Evolutionary conservation across 2,329 filamentous ascomycete species (phyloP).

Genomic region (Xylaria sp.): DNA sequence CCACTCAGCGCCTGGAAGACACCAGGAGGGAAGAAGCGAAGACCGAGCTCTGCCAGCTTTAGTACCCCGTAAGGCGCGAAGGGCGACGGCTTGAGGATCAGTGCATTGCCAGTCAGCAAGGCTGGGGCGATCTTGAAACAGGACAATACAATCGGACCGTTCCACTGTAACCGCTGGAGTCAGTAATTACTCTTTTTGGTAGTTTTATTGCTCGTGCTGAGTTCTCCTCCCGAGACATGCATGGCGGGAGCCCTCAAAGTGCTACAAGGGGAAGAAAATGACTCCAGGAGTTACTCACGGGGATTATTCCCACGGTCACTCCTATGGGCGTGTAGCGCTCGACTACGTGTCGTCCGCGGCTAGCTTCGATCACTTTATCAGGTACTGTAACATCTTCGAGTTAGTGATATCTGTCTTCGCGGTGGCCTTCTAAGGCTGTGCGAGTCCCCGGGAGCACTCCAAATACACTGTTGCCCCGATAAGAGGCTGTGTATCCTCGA

Average conservation of each 20-base stretch:
- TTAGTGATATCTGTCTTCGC: background rate
- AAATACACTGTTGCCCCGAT: too few species aligned
- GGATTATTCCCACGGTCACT: constrained; percentile 54
- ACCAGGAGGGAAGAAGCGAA: constrained; percentile 64
- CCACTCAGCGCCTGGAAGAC: constrained; percentile 67
- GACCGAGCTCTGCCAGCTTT: constrained; percentile 64
- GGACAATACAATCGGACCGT: constrained; percentile 60
- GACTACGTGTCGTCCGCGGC: constrained; percentile 42
- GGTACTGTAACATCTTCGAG: background rate
- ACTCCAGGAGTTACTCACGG: too few species aligned
- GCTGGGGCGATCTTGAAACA: constrained; percentile 62
- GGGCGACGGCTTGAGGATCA: constrained; percentile 63
- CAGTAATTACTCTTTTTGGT: too few species aligned
- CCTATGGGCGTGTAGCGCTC: constrained; percentile 49
- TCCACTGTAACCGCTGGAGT: too few species aligned
- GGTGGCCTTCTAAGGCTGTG: too few species aligned
- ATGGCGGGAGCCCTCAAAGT: too few species aligned
- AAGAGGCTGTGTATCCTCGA: background rate
- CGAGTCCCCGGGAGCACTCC: too few species aligned
- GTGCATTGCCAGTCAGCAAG: constrained; percentile 59
- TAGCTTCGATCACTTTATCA: constrained; percentile 31
- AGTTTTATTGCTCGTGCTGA: too few species aligned
- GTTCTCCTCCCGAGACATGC: too few species aligned
- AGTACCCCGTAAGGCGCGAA: constrained; percentile 54
- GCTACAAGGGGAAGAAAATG: too few species aligned